Percentiles rank a stretch among this genome's conserved stretches.
Conservation (phyloP, 805 yeast species). For the Danielia reshetovae region DNA sequence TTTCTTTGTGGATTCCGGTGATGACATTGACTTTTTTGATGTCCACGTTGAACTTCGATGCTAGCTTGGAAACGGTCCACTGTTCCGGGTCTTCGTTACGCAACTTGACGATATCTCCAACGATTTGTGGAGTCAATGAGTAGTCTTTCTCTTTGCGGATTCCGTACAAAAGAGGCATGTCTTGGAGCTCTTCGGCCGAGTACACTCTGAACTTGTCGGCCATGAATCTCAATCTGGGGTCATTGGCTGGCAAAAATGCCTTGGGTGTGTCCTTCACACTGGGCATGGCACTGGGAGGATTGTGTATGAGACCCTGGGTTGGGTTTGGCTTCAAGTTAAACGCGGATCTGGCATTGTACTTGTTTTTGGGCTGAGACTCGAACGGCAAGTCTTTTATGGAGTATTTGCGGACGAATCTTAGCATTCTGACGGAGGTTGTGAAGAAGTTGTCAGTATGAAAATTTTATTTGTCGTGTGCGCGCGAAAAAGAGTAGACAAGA, state of each 20-base stretch:
- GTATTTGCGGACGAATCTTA: constrained; percentile 11
- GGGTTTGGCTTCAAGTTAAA: constrained; percentile 58
- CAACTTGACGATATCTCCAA: constrained; percentile 52
- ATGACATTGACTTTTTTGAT: constrained; percentile 32
- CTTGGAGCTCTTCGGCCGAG: constrained; percentile 30
- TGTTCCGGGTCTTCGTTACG: constrained; percentile 55
- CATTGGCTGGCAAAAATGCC: constrained; percentile 60
- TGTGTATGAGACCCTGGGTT: constrained; percentile 55
- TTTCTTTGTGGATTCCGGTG: constrained; percentile 40
- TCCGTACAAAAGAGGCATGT: constrained; percentile 41
- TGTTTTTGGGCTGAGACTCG: constrained; percentile 44
- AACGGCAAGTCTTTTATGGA: constrained; percentile 25
- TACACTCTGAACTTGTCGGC: constrained; percentile 24
- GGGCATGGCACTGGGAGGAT: constrained; percentile 57
- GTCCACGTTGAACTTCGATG: constrained; percentile 55
- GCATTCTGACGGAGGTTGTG: constrained; percentile 6
- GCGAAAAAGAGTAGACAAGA: no score
- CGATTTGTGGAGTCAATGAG: constrained; percentile 54
- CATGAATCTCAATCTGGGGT: constrained; percentile 48
- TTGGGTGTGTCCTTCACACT: constrained; percentile 60
- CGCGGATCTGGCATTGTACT: constrained; percentile 64
- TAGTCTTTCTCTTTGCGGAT: constrained; percentile 41
- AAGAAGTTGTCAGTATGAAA: not conserved
- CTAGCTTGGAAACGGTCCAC: constrained; percentile 62
- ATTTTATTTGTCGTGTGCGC: constrained; percentile 16